Conservation (phyloP, 257 asterid species). For the Sherardia arvensis region DNA sequence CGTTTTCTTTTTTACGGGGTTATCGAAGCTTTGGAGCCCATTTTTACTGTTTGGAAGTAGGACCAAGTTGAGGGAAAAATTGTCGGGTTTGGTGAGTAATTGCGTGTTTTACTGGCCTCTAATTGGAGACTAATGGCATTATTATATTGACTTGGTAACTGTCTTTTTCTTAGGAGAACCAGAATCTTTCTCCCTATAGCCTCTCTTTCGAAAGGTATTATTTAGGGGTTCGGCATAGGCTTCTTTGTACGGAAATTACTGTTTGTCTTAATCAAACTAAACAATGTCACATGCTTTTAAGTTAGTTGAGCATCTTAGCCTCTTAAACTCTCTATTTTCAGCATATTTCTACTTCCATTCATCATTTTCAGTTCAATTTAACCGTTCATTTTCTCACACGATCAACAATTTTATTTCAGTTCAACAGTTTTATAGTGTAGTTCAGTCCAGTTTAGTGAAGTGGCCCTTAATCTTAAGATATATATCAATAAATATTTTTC, state of each 20-base stretch:
- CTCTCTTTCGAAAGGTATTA: background rate
- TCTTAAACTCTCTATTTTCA: too few species aligned
- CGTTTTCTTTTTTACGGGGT: background rate
- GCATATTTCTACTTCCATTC: too few species aligned
- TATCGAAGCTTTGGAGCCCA: background rate
- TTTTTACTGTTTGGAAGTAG: slow-evolving; percentile 1
- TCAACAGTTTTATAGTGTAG: too few species aligned
- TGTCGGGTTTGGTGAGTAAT: background rate
- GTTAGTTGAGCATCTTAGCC: too few species aligned
- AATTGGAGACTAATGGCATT: background rate
- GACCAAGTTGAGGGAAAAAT: background rate
- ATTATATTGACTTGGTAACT: background rate
- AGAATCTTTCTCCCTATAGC: background rate
- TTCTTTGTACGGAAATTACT: background rate
- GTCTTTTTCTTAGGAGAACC: background rate
- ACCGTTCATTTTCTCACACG: too few species aligned
- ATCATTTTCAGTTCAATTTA: too few species aligned
- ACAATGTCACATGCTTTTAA: too few species aligned
- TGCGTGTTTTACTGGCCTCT: background rate
- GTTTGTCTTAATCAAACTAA: too few species aligned
- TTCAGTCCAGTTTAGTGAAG: too few species aligned
- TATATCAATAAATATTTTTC: too few species aligned
- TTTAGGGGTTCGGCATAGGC: slow-evolving; percentile 1
- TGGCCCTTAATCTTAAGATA: too few species aligned
- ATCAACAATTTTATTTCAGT: too few species aligned